phyloP scores from a whole-genome alignment of 1,284 basidiomycete genomes.

The Ustilago curta region DNA sequence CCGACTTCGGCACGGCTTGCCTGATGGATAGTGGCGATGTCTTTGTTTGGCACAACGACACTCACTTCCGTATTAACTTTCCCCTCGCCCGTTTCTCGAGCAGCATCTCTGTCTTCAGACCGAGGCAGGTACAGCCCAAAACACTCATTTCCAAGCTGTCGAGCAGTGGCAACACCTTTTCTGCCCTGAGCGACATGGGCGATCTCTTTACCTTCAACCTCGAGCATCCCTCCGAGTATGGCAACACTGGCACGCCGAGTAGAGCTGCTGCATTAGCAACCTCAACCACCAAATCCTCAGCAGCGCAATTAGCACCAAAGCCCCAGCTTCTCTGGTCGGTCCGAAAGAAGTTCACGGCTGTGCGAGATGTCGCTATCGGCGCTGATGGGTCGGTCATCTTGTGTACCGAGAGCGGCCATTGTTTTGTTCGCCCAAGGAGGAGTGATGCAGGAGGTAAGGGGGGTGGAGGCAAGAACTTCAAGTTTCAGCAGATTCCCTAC shows the following conservation, averaged over 20 bases:
- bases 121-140: slow-evolving; percentile 62
- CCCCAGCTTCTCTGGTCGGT: slow-evolving; percentile 93
- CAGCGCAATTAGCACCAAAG: slow-evolving; percentile 70
- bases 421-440: slow-evolving; percentile 75
- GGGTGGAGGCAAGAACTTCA: slow-evolving; percentile 52
- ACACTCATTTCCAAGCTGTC: slow-evolving; percentile 82
- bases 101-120: slow-evolving; percentile 75
- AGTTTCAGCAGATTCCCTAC: slow-evolving; percentile 84
- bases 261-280: slow-evolving; percentile 13
- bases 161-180: slow-evolving; percentile 83
- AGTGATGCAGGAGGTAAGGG: slow-evolving; percentile 43
- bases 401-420: slow-evolving; percentile 93
- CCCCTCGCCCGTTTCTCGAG: slow-evolving; percentile 47
- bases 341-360: slow-evolving; percentile 83
- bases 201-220: slow-evolving; percentile 88
- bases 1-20: slow-evolving; percentile 83
- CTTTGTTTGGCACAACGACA: slow-evolving; percentile 83
- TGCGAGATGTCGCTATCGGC: slow-evolving; percentile 86
- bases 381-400: slow-evolving; percentile 88
- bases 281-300: slow-evolving; percentile 20
- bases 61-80: slow-evolving; percentile 77
- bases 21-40: slow-evolving; percentile 82
- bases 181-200: slow-evolving; percentile 85
- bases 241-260: slow-evolving; percentile 21
- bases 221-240: slow-evolving; percentile 66